A percentile compares a stretch with the other conserved stretches of the same genome.
phyloP scores from a whole-genome alignment of 163 green algal species.

The Scenedesmus sp. region DNA sequence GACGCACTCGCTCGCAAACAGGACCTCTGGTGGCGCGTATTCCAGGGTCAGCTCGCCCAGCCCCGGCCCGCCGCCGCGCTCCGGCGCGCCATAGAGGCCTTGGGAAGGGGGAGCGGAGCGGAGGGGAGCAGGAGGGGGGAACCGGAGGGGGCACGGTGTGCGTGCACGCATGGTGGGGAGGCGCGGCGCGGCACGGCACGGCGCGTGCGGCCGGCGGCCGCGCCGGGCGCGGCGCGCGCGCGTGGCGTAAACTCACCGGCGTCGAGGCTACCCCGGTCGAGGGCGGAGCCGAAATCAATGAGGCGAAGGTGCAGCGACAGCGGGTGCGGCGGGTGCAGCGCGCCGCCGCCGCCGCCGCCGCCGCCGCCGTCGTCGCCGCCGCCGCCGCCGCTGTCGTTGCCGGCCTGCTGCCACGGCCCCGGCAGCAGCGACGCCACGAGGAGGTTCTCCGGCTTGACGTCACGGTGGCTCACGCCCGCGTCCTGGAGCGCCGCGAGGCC shows the following conservation, averaged over 20 bases:
- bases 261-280: constrained; percentile 18
- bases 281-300: constrained; percentile 37
- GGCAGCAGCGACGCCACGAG: constrained; percentile 41
- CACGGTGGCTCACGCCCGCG: constrained; percentile 59
- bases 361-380: not conserved
- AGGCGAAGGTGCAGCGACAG: constrained; percentile 30
- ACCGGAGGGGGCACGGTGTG: too few relatives aligned
- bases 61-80: constrained; percentile 45
- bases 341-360: not conserved
- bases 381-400: not conserved
- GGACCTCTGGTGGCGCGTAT: constrained; percentile 72
- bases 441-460: constrained; percentile 72
- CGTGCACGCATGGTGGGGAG: too few relatives aligned
- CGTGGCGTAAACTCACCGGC: too few relatives aligned
- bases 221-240: too few relatives aligned
- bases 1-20: constrained; percentile 52
- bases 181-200: too few relatives aligned
- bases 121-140: too few relatives aligned
- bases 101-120: too few relatives aligned
- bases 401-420: not conserved
- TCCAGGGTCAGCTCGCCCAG: constrained; percentile 66
- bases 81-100: not conserved
- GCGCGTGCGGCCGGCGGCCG: too few relatives aligned
- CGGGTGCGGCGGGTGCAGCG: not conserved
- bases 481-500: constrained; percentile 55